phyloP scores from a whole-genome alignment of 2,329 filamentous ascomycete species.

The Gyromitra esculenta region DNA sequence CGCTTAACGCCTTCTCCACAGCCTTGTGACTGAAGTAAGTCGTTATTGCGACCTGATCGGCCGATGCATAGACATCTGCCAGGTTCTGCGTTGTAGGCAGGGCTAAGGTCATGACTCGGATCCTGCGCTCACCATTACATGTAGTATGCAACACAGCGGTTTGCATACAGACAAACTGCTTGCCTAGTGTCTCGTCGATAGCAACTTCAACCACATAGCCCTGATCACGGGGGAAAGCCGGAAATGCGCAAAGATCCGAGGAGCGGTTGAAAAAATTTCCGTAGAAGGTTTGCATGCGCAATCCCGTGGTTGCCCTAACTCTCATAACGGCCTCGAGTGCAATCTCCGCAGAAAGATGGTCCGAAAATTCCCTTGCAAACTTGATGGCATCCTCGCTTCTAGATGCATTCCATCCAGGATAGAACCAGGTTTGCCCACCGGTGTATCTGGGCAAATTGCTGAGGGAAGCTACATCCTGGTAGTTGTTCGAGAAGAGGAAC shows the following conservation, averaged over 20 bases:
- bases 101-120: conserved; percentile 90
- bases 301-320: conserved; percentile 90
- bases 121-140: conserved; percentile 94
- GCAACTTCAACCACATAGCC: conserved; percentile 98
- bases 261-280: conserved; percentile 99
- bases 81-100: conserved; percentile 91
- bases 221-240: conserved; percentile 95
- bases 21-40: conserved; percentile 98
- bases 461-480: conserved; percentile 95
- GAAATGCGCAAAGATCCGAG: conserved; percentile 96
- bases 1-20: conserved; percentile 86
- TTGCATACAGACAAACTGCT: conserved; percentile 91
- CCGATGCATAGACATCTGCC: conserved; percentile 91
- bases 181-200: conserved; percentile 92
- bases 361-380: conserved; percentile 95
- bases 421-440: conserved; percentile 97
- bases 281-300: conserved; percentile 98
- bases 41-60: conserved; percentile 91
- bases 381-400: conserved; percentile 96
- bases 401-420: conserved; percentile 96
- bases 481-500: conserved; percentile 95
- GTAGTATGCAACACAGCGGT: conserved; percentile 96
- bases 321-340: conserved; percentile 94
- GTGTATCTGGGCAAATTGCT: conserved; percentile 96
- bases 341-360: conserved; percentile 96